Conservation (phyloP, 2,329 filamentous ascomycete genomes). For the Penicillium griseofulvum region DNA sequence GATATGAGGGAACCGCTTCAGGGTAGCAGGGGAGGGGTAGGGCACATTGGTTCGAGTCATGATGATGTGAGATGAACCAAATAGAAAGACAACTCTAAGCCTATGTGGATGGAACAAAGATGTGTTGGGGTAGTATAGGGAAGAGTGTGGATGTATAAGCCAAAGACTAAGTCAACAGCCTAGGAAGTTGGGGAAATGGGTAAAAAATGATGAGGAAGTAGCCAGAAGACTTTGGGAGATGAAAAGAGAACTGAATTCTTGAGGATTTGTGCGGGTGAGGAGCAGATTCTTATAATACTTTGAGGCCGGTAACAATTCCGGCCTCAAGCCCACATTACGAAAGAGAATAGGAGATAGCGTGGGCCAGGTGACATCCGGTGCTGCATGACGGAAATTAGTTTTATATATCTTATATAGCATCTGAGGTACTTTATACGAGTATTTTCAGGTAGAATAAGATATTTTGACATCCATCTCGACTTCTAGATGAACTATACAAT, state of each 20-base stretch:
- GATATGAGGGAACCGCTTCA: constrained; percentile 45
- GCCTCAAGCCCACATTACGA: constrained; percentile 43
- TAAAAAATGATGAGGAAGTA: constrained; percentile 15
- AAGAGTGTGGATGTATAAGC: constrained; percentile 1
- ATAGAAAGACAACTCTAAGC: background rate
- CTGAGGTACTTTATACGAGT: background rate
- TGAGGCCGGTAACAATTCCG: constrained; percentile 49
- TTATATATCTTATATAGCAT: background rate
- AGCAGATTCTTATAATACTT: constrained; percentile 43
- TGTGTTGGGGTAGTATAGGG: background rate
- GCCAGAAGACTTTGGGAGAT: constrained; percentile 10
- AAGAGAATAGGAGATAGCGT: constrained; percentile 31
- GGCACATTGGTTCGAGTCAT: constrained; percentile 38
- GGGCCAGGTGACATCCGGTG: constrained; percentile 23
- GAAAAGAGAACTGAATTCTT: constrained; percentile 18
- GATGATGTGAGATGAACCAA: constrained; percentile 14
- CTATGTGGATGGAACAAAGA: background rate
- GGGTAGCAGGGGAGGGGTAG: constrained; percentile 33
- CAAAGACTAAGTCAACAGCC: constrained; percentile 17
- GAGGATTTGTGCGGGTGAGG: constrained; percentile 29
- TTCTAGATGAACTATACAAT: constrained; percentile 28
- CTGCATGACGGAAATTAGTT: constrained; percentile 7
- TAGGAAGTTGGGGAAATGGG: constrained; percentile 12
- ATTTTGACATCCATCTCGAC: constrained; percentile 11
- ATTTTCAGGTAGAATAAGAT: background rate